Base-by-base conservation (phyloP, 2,329 filamentous ascomycete species). In the Cladophialophora bantiana region DNA sequence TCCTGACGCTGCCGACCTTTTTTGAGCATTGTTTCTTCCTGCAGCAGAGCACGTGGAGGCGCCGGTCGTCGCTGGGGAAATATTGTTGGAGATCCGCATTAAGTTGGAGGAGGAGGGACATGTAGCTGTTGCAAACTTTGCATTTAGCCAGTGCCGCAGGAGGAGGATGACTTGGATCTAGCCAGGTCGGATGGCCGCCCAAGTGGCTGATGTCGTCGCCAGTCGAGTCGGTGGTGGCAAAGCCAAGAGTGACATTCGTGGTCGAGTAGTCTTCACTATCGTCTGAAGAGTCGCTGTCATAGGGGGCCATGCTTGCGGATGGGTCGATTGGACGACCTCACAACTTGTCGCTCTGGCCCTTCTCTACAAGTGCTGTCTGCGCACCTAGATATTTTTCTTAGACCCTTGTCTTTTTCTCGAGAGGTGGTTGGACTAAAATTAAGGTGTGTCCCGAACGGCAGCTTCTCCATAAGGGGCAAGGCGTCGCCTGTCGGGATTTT, bases 241-340 rank as follows among this genome's bases (percentile, higher is more conserved):
- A 99, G 4, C 95, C 95, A 12, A 99, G 85, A 1, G 97, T 86
- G 1, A 97, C 93, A 71, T 91, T 92, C 6, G 95, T 98, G 65
- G 81, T 81, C 20, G 79, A 80, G 70, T 82, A 81, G 68, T 81
- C 80, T 5, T 87, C 86, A 13, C 88, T 89, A 52, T 87, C 91
- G 42, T 83, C 81, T 34, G 84, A 88, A 1, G 90, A 93, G 74
- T 97, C 94, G 76, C 92, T 96, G 73, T 97, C 93, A 81, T 96
- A 96, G 15, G 88, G 84, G 65, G 89, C 84, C 91, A 93, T 94
- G 67, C 26, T 35, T 56, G 26, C 50, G 45, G 9, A 50, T 9
- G 6, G 31, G 13, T 31, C 10, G 54, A 50, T 18, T 26, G 20
- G 26, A 18, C 18, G 18, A 7, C 7, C 42, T 48, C 42, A 10